Evolutionary conservation across 1,284 basidiomycete genomes (phyloP).

Genomic region (Takashimella tepidaria): DNA sequence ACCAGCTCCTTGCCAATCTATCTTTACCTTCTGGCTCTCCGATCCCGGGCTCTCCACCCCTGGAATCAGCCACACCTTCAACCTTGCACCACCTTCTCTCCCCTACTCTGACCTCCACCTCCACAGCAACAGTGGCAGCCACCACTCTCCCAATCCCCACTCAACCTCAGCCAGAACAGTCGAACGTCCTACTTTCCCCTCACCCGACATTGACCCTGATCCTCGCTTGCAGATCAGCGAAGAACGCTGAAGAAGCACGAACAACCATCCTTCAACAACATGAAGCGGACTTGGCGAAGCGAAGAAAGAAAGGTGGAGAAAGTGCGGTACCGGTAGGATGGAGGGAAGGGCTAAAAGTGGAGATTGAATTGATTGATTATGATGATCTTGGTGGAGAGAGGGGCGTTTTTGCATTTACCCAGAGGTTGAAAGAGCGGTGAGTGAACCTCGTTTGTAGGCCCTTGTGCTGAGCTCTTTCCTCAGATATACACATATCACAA

Average conservation of each 20-base stretch:
- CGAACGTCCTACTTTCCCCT: conserved; percentile 14
- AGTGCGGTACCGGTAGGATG: conserved; percentile 58
- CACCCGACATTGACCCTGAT: conserved; percentile 65
- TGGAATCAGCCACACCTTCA: conserved; percentile 24
- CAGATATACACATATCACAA: conserved; percentile 77
- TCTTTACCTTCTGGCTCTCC: conserved; percentile 41
- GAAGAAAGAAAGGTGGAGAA: conserved; percentile 27
- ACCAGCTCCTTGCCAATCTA: conserved; percentile 69
- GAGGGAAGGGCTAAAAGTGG: conserved; percentile 58
- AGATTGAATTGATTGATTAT: conserved; percentile 63
- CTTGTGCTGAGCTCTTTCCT: too few relatives aligned
- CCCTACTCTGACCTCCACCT: conserved; percentile 50
- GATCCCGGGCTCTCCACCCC: conserved; percentile 27
- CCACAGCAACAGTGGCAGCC: conserved; percentile 49
- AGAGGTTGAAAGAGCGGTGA: conserved; percentile 56
- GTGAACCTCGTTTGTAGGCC: too few relatives aligned
- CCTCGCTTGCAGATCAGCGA: conserved; percentile 69
- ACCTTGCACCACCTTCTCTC: conserved; percentile 15
- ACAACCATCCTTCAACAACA: conserved; percentile 56
- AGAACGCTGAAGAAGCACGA: conserved; percentile 61
- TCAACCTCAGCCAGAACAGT: not conserved
- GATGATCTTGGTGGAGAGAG: conserved; percentile 51
- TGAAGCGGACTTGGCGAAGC: conserved; percentile 50
- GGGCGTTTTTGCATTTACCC: conserved; percentile 62
- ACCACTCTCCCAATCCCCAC: not conserved